Evolutionary conservation across 2,329 filamentous ascomycete genomes (phyloP).

Genomic region (Scorias spongiosa): DNA sequence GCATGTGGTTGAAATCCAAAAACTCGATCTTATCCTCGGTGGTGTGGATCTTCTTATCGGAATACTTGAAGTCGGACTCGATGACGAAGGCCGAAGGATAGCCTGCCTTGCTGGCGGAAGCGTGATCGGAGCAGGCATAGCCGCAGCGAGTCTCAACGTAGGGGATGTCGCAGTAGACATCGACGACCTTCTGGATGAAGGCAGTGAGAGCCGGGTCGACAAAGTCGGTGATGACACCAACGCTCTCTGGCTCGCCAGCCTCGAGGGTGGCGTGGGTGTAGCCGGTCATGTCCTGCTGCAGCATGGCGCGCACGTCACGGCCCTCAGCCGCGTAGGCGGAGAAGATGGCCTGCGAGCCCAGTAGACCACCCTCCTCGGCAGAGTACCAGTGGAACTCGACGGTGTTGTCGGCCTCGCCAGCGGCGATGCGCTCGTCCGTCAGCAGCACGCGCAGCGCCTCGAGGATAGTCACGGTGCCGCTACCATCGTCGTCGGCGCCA

Average conservation of each 20-base stretch:
- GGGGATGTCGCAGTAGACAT: constrained; percentile 75
- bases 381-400: constrained; percentile 96
- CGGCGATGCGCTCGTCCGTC: constrained; percentile 47
- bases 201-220: constrained; percentile 69
- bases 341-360: constrained; percentile 86
- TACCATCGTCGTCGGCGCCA: constrained; percentile 85
- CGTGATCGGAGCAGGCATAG: constrained; percentile 68
- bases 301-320: constrained; percentile 80
- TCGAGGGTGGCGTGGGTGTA: constrained; percentile 72
- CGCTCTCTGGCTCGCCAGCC: constrained; percentile 65
- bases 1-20: constrained; percentile 76
- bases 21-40: constrained; percentile 57
- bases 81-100: constrained; percentile 66
- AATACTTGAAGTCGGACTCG: constrained; percentile 52
- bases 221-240: constrained; percentile 86
- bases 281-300: constrained; percentile 97
- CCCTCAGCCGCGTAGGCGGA: constrained; percentile 56
- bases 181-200: constrained; percentile 83
- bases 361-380: constrained; percentile 73
- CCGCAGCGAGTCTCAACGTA: constrained; percentile 80
- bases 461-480: constrained; percentile 64
- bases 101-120: constrained; percentile 56
- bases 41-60: constrained; percentile 53
- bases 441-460: constrained; percentile 77
- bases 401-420: constrained; percentile 63